Evolutionary conservation across 768 basidiomycete genomes (phyloP).

Genomic region (Suillus americanus): DNA sequence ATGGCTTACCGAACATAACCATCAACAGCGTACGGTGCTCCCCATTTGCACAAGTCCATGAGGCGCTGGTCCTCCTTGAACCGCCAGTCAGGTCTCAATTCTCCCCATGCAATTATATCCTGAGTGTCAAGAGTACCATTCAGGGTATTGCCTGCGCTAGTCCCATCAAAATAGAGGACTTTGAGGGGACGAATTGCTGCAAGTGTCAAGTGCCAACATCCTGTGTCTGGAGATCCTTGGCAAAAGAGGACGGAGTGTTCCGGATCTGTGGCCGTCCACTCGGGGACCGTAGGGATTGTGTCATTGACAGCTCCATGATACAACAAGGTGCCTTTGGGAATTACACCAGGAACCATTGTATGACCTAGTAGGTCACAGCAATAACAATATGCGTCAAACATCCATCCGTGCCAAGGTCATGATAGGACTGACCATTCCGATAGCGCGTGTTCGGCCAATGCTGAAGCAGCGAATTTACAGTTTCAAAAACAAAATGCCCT

Average conservation of each 20-base stretch:
- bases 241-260: constrained; percentile 42
- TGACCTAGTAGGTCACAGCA: not conserved
- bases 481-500: constrained; percentile 33
- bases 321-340: constrained; percentile 11
- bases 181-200: constrained; percentile 25
- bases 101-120: constrained; percentile 47
- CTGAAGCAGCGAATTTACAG: constrained; percentile 35
- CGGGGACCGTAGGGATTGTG: constrained; percentile 26
- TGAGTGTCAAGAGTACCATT: constrained; percentile 39
- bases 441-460: constrained; percentile 49
- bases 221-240: constrained; percentile 4
- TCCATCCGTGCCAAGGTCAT: not conserved
- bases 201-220: constrained; percentile 18
- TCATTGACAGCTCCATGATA: constrained; percentile 16
- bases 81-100: constrained; percentile 16
- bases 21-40: constrained; percentile 39
- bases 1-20: constrained; percentile 26
- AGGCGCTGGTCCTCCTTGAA: constrained; percentile 37
- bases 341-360: constrained; percentile 6
- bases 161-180: constrained; percentile 34
- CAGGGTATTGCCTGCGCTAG: constrained; percentile 29
- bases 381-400: not conserved
- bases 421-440: constrained; percentile 37
- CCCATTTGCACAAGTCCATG: constrained; percentile 43
- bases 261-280: constrained; percentile 38